Conservation (phyloP, 495 filamentous ascomycete species). For the Patellaria atrata region DNA sequence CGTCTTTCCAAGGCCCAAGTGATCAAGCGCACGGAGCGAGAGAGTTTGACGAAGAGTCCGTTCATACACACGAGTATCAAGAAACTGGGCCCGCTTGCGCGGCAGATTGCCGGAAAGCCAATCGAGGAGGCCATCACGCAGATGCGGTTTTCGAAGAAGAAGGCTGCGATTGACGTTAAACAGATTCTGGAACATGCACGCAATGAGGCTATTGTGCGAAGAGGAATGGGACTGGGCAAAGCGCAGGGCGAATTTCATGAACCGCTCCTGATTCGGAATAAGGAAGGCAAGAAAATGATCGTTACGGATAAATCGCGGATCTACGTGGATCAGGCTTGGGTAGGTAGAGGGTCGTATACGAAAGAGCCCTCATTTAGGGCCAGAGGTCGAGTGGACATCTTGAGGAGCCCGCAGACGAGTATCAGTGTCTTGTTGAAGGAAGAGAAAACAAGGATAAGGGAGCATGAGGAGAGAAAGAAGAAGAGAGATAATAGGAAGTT, state of each 20-base stretch:
- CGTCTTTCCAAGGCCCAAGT: constrained; percentile 45
- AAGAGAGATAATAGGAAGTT: constrained; percentile 55
- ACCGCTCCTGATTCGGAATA: constrained; percentile 21
- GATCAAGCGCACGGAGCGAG: constrained; percentile 60
- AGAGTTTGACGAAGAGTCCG: constrained; percentile 45
- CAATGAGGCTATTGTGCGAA: constrained; percentile 58
- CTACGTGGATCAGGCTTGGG: constrained; percentile 86
- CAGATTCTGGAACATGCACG: constrained; percentile 63
- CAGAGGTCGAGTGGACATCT: constrained; percentile 44
- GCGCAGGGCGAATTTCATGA: constrained; percentile 9
- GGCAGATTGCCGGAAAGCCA: constrained; percentile 81
- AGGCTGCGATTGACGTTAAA: constrained; percentile 65
- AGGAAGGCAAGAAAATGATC: constrained; percentile 25
- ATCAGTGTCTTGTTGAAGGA: constrained; percentile 84
- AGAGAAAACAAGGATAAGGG: constrained; percentile 70
- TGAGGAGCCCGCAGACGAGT: constrained; percentile 59
- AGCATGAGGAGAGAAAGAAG: constrained; percentile 59
- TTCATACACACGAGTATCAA: constrained; percentile 68
- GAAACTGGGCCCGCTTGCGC: constrained; percentile 70
- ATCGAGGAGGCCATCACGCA: constrained; percentile 85
- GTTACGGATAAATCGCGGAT: constrained; percentile 57
- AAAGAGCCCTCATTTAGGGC: constrained; percentile 47
- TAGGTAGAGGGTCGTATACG: constrained; percentile 55
- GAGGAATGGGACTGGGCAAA: constrained; percentile 70
- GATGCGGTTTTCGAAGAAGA: constrained; percentile 94